Percentiles rank a stretch among this genome's conserved stretches.
Conservation (phyloP, 306 rosid genomes). For the Pterocarpus santalinus region DNA sequence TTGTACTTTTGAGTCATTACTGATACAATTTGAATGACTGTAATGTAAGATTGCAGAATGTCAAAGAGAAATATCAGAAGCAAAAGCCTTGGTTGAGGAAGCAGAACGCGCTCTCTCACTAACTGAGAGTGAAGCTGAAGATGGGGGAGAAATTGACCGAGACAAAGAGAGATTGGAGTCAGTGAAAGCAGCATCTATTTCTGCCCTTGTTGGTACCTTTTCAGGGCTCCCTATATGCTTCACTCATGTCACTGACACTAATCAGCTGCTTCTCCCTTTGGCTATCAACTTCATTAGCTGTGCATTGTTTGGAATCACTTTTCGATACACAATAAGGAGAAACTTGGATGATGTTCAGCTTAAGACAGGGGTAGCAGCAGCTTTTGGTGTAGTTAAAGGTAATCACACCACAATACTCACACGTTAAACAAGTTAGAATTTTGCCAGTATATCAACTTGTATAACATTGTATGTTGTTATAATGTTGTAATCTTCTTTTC, state of each 20-base stretch:
- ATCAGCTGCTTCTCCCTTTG: slow-evolving; percentile 69
- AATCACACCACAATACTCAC: neutral
- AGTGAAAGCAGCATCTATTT: slow-evolving; percentile 71
- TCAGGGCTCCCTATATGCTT: slow-evolving; percentile 74
- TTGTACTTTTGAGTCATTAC: neutral
- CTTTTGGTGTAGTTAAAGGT: slow-evolving; percentile 93
- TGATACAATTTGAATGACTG: slow-evolving; percentile 28
- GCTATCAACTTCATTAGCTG: slow-evolving; percentile 73
- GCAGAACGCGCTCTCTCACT: slow-evolving; percentile 72
- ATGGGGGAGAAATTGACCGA: slow-evolving; percentile 56
- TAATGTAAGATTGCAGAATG: slow-evolving; percentile 74
- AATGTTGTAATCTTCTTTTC: neutral
- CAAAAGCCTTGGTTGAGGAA: slow-evolving; percentile 75
- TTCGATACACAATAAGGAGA: slow-evolving; percentile 75
- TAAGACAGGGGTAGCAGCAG: slow-evolving; percentile 85
- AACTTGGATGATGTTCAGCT: slow-evolving; percentile 81
- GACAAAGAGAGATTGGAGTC: slow-evolving; percentile 81
- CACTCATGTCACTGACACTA: slow-evolving; percentile 57
- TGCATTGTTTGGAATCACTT: slow-evolving; percentile 84
- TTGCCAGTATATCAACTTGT: neutral
- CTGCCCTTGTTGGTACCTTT: slow-evolving; percentile 76
- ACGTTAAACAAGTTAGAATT: neutral
- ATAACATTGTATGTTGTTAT: neutral
- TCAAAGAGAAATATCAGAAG: slow-evolving; percentile 80
- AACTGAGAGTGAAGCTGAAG: slow-evolving; percentile 43